Evolutionary conservation across 352 stramenopile genomes (phyloP).

Genomic region (Hyaloperonospora arabidopsidis): DNA sequence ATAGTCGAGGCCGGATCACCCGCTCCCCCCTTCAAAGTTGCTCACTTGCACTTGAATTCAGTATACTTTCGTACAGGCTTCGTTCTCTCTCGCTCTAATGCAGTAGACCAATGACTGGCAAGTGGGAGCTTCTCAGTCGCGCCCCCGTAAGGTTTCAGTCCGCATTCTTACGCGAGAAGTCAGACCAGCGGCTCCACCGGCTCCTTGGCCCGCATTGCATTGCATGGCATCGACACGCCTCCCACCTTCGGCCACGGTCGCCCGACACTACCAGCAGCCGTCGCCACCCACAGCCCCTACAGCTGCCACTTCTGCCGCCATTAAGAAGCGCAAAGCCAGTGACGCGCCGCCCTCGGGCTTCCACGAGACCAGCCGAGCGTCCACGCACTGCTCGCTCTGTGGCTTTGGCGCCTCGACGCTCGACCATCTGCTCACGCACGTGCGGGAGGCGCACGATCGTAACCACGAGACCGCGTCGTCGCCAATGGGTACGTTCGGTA

Average conservation of each 20-base stretch:
- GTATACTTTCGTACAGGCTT: conserved; percentile 16
- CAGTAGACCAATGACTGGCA: conserved; percentile 5
- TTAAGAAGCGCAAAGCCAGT: conserved; percentile 56
- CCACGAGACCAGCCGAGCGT: conserved; percentile 6
- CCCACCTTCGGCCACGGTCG: not conserved
- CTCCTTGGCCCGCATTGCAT: conserved; percentile 4
- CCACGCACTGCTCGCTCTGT: conserved; percentile 34
- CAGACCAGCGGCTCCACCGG: conserved; percentile 14
- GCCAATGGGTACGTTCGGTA: conserved; percentile 45
- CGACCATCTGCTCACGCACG: conserved; percentile 44
- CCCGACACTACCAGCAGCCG: too few relatives aligned
- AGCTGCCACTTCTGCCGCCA: not conserved
- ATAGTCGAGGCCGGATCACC: conserved; percentile 2
- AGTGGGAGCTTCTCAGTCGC: conserved; percentile 18
- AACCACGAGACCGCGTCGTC: conserved; percentile 12
- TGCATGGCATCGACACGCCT: conserved; percentile 17
- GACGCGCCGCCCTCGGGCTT: conserved; percentile 16
- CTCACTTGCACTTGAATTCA: conserved; percentile 8
- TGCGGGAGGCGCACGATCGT: conserved; percentile 31
- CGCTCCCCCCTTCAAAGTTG: conserved; percentile 12
- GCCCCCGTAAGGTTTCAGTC: conserved; percentile 20
- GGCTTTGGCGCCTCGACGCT: conserved; percentile 38
- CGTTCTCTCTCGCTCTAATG: too few relatives aligned
- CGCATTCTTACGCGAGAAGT: conserved; percentile 22
- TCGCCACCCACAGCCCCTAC: not conserved